Base-by-base conservation (phyloP, 768 basidiomycete species). In the Trametes cingulata region DNA sequence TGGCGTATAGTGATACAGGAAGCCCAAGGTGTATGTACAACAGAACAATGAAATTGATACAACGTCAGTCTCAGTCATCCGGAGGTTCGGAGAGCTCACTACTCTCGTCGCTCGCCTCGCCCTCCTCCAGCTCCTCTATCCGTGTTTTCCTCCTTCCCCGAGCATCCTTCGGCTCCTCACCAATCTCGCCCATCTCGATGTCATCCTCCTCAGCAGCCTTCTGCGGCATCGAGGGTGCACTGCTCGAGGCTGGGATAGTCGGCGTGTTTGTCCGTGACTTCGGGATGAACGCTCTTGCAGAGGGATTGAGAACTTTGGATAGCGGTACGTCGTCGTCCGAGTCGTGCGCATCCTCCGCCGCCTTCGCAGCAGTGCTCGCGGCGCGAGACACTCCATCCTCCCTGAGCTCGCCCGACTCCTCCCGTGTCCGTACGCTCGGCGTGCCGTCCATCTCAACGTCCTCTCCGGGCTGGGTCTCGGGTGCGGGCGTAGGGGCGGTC, bases 121-220 rank as follows among this genome's bases (percentile, higher is more conserved):
- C 91, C 74, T 93, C 91, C 69, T 93, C 91, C 62, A 91, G 73
- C 50, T 93, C 91, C 66, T 93, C 90, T 53, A 82, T 76, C 40
- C 68, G 59, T 22, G 69, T 55, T 62, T 82, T 87, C 72, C 78
- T 85, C 72, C 83, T 86, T 58, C 42, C 56, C 50, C 84, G 77
- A 36, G 65, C 63, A 53, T 74, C 81, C 61, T 79, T 83, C 2
- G 84, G 83, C 53, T 84, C 83, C 68, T 93, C 91, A 61, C 90
- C 86, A 3, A 93, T 82, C 69, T 93, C 91, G n/a, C 91, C 91
- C 91, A 93, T 93, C 73, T 93, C 91, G 63, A 93, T 92, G 62
- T 93, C 91, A 64, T 90, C 82, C 27, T 78, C 85, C 60, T 92
- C 91, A 61, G 87, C 80, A 20, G 75, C 82, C 58, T 73, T 74